A percentile compares a stretch with the other conserved stretches of the same genome.
Evolutionary conservation across 331 rosid genomes (phyloP).

Genomic region (Malus hybrid): DNA sequence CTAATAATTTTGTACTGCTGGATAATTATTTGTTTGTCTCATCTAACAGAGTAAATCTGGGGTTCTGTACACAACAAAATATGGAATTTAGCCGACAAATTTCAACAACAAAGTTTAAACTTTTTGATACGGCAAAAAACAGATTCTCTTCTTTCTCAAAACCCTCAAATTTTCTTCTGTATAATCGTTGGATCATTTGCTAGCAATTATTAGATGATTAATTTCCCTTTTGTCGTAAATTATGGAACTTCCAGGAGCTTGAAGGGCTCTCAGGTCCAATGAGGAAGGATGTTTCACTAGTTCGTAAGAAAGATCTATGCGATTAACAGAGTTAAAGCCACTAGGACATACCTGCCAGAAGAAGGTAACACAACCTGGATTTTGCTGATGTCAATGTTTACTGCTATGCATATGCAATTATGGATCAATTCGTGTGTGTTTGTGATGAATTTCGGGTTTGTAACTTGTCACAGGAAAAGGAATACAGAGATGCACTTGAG

Average conservation of each 20-base stretch:
- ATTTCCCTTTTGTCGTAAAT: background rate
- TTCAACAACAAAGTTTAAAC: background rate
- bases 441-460: background rate
- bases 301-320: slow-evolving; percentile 39
- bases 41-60: background rate
- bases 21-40: too few species aligned
- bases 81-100: background rate
- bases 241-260: slow-evolving; percentile 32
- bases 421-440: background rate
- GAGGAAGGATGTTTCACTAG: slow-evolving; percentile 39
- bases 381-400: background rate
- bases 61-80: background rate
- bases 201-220: background rate
- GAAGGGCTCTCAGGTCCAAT: slow-evolving; percentile 49
- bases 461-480: slow-evolving; percentile 32
- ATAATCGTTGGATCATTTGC: background rate
- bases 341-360: slow-evolving; percentile 44
- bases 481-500: slow-evolving; percentile 47
- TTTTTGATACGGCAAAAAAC: background rate
- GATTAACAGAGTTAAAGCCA: slow-evolving; percentile 44
- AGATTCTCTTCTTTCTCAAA: background rate
- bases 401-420: background rate
- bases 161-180: background rate
- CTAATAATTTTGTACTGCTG: too few species aligned
- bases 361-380: slow-evolving; percentile 22